Conservation (phyloP, 352 stramenopile species). For the Peronospora tabacina region DNA sequence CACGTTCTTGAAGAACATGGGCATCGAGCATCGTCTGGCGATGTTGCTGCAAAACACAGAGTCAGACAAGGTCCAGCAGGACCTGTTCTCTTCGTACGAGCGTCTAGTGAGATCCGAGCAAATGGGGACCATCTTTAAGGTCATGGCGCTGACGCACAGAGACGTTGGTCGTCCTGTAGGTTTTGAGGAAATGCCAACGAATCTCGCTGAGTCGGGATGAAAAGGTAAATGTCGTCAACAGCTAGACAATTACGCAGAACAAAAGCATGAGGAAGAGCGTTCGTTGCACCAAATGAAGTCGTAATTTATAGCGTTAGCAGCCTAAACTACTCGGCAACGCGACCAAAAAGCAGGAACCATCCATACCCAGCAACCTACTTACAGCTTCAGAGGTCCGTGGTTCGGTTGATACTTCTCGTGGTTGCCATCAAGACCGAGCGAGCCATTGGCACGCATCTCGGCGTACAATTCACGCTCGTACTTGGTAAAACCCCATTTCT, state of each 20-base stretch:
- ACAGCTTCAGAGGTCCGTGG: conserved; percentile 72
- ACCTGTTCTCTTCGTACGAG: conserved; percentile 89
- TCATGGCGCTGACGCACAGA: conserved; percentile 79
- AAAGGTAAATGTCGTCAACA: background rate
- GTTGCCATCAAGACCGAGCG: conserved; percentile 93
- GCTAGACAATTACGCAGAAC: background rate
- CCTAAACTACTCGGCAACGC: conserved; percentile 14
- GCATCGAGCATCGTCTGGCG: conserved; percentile 88
- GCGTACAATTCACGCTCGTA: conserved; percentile 98
- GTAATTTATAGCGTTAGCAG: conserved; percentile 38
- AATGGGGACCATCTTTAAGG: conserved; percentile 93
- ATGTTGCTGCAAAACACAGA: conserved; percentile 84
- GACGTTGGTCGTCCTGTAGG: conserved; percentile 52
- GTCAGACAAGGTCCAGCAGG: conserved; percentile 70
- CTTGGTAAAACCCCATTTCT: conserved; percentile 99
- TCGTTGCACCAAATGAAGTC: conserved; percentile 33
- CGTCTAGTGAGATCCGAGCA: conserved; percentile 88
- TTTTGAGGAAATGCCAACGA: conserved; percentile 33
- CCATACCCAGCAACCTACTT: conserved; percentile 24
- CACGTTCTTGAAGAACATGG: conserved; percentile 92
- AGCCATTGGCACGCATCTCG: conserved; percentile 90
- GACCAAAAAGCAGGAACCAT: conserved; percentile 14
- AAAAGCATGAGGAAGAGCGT: conserved; percentile 5
- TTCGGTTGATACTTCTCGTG: conserved; percentile 95
- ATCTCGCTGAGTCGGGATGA: background rate